A percentile compares a stretch with the other conserved stretches of the same genome.
phyloP scores from a whole-genome alignment of 192 early-diverging fungal genomes.

The Diversispora epigaea region DNA sequence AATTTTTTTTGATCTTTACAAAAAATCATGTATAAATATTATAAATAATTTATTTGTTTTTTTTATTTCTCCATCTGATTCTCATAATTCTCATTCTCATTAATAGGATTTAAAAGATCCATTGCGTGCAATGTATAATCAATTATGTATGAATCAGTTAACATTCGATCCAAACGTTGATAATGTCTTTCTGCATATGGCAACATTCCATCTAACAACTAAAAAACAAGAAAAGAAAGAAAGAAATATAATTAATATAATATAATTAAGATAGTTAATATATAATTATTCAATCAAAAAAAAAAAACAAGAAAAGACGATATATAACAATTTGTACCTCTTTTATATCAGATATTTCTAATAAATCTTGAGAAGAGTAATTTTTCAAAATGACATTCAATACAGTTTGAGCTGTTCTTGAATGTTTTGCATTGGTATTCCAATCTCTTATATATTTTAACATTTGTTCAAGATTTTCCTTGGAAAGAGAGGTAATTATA shows the following conservation, averaged over 20 bases:
- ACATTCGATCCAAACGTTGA: slow-evolving; percentile 69
- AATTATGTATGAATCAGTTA: slow-evolving; percentile 82
- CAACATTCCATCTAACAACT: slow-evolving; percentile 74
- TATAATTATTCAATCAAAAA: slow-evolving; percentile 30
- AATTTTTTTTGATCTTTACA: too few relatives aligned
- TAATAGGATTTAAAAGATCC: slow-evolving; percentile 55
- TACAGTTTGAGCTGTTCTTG: slow-evolving; percentile 76
- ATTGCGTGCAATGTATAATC: slow-evolving; percentile 91
- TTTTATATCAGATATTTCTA: slow-evolving; percentile 77
- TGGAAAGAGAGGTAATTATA: slow-evolving; percentile 61
- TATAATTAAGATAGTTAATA: too few relatives aligned
- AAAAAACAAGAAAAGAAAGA: too few relatives aligned
- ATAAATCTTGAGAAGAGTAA: slow-evolving; percentile 65
- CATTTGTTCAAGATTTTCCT: slow-evolving; percentile 74
- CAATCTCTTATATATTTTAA: slow-evolving; percentile 86
- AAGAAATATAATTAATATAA: slow-evolving; percentile 2
- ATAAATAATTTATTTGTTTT: not conserved
- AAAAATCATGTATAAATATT: not conserved
- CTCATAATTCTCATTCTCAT: slow-evolving; percentile 10
- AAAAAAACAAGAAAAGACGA: slow-evolving; percentile 9
- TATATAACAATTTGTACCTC: slow-evolving; percentile 45
- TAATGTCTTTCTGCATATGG: slow-evolving; percentile 94
- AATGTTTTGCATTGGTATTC: slow-evolving; percentile 90
- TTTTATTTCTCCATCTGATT: slow-evolving; percentile 2
- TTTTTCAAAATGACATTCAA: slow-evolving; percentile 74